A percentile compares a stretch with the other conserved stretches of the same genome.
phyloP scores from a whole-genome alignment of 441 rosid genomes.

The Pelargonium australe region DNA sequence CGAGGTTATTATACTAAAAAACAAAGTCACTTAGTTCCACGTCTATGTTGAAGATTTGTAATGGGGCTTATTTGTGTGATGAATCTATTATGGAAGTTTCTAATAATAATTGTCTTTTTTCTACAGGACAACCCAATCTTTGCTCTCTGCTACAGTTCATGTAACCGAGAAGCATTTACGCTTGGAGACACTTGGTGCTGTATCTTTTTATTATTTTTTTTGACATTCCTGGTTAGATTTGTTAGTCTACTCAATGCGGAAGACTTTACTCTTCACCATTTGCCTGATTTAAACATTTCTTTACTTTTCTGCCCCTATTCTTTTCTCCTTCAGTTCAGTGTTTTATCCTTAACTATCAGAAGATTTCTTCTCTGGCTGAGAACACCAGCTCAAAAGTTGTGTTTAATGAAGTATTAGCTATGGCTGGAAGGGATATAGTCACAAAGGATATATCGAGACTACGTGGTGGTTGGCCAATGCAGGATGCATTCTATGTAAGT shows the following conservation, averaged over 20 bases:
- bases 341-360: conserved; percentile 41
- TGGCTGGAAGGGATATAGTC: conserved; percentile 83
- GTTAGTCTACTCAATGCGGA: conserved; percentile 18
- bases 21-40: conserved; percentile 9
- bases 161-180: conserved; percentile 89
- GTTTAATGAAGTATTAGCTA: conserved; percentile 75
- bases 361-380: conserved; percentile 89
- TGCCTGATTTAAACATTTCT: conserved; percentile 6
- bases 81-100: not conserved
- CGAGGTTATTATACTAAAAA: conserved; percentile 51
- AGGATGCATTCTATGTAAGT: conserved; percentile 91
- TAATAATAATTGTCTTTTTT: conserved; percentile 17
- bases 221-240: conserved; percentile 10
- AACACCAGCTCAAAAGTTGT: conserved; percentile 70
- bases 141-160: conserved; percentile 86
- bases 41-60: not conserved
- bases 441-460: conserved; percentile 96
- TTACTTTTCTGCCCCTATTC: conserved; percentile 19
- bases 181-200: conserved; percentile 90
- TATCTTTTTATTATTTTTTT: conserved; percentile 40
- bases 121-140: conserved; percentile 84
- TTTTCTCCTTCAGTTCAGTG: conserved; percentile 11
- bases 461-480: conserved; percentile 99
- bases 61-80: conserved; percentile 6
- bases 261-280: conserved; percentile 9